A percentile compares a stretch with the other conserved stretches of the same genome.
Evolutionary conservation across 805 yeast species (phyloP).

Genomic region (Lipomyces yamadae): DNA sequence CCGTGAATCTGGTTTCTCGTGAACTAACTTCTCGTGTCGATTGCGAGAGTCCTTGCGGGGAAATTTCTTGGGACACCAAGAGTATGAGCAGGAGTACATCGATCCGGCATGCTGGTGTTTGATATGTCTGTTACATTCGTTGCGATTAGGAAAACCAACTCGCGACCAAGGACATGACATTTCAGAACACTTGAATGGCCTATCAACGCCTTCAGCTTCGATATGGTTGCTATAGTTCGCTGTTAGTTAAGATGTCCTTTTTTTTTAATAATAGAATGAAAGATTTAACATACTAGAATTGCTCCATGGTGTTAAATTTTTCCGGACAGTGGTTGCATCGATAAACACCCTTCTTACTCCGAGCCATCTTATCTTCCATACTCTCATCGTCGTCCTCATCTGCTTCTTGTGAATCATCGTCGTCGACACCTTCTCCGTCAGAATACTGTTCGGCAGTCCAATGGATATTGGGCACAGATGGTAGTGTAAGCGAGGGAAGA

Average conservation of each 20-base stretch:
- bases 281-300: constrained; percentile 35
- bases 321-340: constrained; percentile 49
- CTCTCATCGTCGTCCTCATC: constrained; percentile 19
- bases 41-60: constrained; percentile 46
- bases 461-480: neutral
- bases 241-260: neutral
- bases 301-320: constrained; percentile 44
- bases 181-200: constrained; percentile 47
- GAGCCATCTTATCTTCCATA: constrained; percentile 20
- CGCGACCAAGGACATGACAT: constrained; percentile 51
- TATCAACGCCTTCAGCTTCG: constrained; percentile 44
- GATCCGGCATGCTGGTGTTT: constrained; percentile 42
- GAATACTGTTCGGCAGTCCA: constrained; percentile 2
- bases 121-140: constrained; percentile 48
- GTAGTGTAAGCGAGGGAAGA: neutral
- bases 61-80: constrained; percentile 40
- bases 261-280: neutral
- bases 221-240: constrained; percentile 45
- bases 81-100: constrained; percentile 36
- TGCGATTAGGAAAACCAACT: constrained; percentile 49
- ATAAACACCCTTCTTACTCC: constrained; percentile 49
- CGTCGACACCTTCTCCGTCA: constrained; percentile 15
- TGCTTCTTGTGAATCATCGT: constrained; percentile 12
- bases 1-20: constrained; percentile 50
- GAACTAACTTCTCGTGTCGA: constrained; percentile 48